Evolutionary conservation across 768 basidiomycete species (phyloP).

Genomic region (Termitomyces sp.): DNA sequence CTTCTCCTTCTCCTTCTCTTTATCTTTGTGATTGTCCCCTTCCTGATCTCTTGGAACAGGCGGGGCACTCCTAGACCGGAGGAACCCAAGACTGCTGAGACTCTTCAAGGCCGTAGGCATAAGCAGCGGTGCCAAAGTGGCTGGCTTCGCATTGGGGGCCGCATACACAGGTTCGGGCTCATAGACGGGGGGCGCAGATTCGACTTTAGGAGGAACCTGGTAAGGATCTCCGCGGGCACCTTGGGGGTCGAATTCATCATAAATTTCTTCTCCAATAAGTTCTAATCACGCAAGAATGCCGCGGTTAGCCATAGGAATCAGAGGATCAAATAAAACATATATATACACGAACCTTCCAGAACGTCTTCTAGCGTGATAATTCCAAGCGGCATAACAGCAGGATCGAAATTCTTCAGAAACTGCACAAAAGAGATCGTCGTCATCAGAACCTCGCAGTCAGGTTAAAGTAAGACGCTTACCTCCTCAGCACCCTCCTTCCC

Average conservation of each 20-base stretch:
- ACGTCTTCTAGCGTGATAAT: conserved; percentile 94
- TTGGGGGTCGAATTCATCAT: conserved; percentile 84
- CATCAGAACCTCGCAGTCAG: neutral
- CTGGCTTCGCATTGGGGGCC: conserved; percentile 10
- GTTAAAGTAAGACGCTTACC: conserved; percentile 32
- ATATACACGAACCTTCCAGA: conserved; percentile 65
- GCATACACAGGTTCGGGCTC: neutral
- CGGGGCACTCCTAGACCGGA: conserved; percentile 54
- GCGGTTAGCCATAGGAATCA: neutral
- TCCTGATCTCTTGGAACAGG: conserved; percentile 40
- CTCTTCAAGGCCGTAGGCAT: conserved; percentile 40
- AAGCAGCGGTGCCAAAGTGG: conserved; percentile 18
- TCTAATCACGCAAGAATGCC: conserved; percentile 36
- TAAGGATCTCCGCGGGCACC: conserved; percentile 55
- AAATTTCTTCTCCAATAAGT: conserved; percentile 89
- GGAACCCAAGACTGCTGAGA: conserved; percentile 41
- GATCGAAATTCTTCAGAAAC: conserved; percentile 82
- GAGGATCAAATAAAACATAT: neutral
- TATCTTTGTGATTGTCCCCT: conserved; percentile 4
- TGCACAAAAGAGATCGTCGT: conserved; percentile 16
- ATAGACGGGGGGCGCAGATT: conserved; percentile 10
- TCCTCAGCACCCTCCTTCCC: conserved; percentile 71
- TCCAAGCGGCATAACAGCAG: conserved; percentile 77
- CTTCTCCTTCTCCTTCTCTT: neutral
- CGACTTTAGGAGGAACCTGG: conserved; percentile 23